Evolutionary conservation across 306 rosid species (phyloP).

Genomic region (Vigna reflexopilosa): DNA sequence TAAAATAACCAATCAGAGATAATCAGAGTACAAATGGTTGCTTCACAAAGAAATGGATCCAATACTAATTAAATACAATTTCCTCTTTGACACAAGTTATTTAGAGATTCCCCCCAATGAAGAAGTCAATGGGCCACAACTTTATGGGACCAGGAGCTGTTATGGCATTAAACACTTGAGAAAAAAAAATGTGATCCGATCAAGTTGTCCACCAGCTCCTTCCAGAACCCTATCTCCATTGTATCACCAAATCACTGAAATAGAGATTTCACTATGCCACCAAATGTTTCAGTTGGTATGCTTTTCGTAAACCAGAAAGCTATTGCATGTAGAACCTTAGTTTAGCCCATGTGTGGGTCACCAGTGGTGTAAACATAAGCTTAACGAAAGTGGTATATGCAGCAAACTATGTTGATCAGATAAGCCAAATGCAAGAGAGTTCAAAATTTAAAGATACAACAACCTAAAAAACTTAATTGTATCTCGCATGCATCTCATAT

Average conservation of each 20-base stretch:
- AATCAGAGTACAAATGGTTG: not conserved
- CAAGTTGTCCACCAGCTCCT: slow-evolving; percentile 7
- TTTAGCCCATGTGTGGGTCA: not conserved
- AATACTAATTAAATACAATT: not conserved
- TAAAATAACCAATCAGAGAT: slow-evolving; percentile 10
- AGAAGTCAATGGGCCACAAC: slow-evolving; percentile 8
- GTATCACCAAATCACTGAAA: not conserved
- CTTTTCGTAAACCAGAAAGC: not conserved
- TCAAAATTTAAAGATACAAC: not conserved
- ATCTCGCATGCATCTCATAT: not conserved
- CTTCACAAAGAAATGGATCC: not conserved
- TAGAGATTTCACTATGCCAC: not conserved
- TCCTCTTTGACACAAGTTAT: not conserved
- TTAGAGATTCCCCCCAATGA: slow-evolving; percentile 19
- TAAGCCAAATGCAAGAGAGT: not conserved
- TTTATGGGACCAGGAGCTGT: slow-evolving; percentile 15
- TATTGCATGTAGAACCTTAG: not conserved
- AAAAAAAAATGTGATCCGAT: not conserved
- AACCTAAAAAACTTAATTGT: not conserved
- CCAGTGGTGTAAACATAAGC: not conserved
- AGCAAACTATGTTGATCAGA: not conserved
- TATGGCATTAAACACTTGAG: slow-evolving; percentile 6
- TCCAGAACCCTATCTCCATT: not conserved
- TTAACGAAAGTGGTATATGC: not conserved
- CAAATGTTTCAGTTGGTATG: not conserved